Percentiles rank a stretch among this genome's conserved stretches.
Evolutionary conservation across 2,329 filamentous ascomycete genomes (phyloP).

Genomic region (Juglanconis sp.): DNA sequence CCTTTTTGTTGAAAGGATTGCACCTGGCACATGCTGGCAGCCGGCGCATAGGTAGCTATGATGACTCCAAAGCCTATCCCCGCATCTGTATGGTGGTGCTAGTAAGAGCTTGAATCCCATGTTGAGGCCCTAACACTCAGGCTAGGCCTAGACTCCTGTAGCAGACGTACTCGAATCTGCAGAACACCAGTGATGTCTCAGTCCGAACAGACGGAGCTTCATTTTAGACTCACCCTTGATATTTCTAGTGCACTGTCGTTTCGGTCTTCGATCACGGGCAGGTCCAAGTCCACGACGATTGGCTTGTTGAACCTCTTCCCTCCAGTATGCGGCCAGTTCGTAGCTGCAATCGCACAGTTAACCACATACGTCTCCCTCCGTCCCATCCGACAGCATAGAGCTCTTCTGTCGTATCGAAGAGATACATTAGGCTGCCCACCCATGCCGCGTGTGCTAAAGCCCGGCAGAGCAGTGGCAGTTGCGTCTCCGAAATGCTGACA

Average conservation of each 20-base stretch:
- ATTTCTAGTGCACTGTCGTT: neutral
- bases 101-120: too few relatives aligned
- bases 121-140: too few relatives aligned
- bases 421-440: conserved; percentile 38
- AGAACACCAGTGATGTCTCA: too few relatives aligned
- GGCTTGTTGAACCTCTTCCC: conserved; percentile 71
- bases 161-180: too few relatives aligned
- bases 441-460: conserved; percentile 34
- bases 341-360: conserved; percentile 74
- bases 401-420: conserved; percentile 37
- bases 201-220: too few relatives aligned
- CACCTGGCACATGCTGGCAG: too few relatives aligned
- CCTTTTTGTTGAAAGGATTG: too few relatives aligned
- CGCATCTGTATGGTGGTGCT: too few relatives aligned
- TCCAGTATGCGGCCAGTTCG: conserved; percentile 58
- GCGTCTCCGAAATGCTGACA: neutral
- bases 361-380: conserved; percentile 72
- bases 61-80: too few relatives aligned
- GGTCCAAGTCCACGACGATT: conserved; percentile 77
- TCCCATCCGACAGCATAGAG: conserved; percentile 39
- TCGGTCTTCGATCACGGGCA: conserved; percentile 53
- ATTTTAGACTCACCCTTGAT: neutral
- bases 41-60: too few relatives aligned
- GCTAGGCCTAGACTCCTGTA: too few relatives aligned
- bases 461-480: conserved; percentile 20